Conservation (phyloP, 345 rosid genomes). For the Psidium friedrichsthalianum region DNA sequence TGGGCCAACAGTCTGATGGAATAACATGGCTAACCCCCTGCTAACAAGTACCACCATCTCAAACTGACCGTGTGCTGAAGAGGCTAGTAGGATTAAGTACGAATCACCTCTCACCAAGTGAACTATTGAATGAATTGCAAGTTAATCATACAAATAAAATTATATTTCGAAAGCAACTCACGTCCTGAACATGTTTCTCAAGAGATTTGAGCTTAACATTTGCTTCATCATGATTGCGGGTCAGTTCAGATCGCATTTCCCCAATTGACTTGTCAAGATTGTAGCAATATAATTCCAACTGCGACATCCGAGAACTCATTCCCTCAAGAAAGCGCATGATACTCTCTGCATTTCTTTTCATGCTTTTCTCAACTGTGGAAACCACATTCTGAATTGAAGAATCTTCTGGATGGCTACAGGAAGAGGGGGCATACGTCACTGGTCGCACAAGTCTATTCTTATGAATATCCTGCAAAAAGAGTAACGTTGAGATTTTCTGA, state of each 20-base stretch:
- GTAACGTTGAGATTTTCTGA: background rate
- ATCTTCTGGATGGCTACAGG: slow-evolving; percentile 73
- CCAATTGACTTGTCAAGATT: slow-evolving; percentile 92
- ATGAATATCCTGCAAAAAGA: slow-evolving; percentile 51
- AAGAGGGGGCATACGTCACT: slow-evolving; percentile 36
- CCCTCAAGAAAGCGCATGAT: slow-evolving; percentile 94
- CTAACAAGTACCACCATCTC: background rate
- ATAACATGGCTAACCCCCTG: background rate
- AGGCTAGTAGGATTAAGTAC: background rate
- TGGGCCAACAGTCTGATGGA: background rate
- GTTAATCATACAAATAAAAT: background rate
- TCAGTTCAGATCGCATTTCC: slow-evolving; percentile 74
- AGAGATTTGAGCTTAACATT: slow-evolving; percentile 71
- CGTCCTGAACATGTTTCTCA: slow-evolving; percentile 97
- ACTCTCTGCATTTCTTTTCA: slow-evolving; percentile 70
- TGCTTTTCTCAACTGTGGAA: slow-evolving; percentile 50
- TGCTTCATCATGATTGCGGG: slow-evolving; percentile 57
- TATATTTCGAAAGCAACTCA: slow-evolving; percentile 6
- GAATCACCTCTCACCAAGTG: background rate
- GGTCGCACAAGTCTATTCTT: slow-evolving; percentile 62
- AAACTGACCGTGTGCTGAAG: background rate
- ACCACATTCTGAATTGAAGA: slow-evolving; percentile 46
- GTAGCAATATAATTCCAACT: slow-evolving; percentile 78
- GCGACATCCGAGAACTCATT: slow-evolving; percentile 88
- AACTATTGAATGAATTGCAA: background rate